Percentiles rank a stretch among this genome's conserved stretches.
Evolutionary conservation across 352 stramenopile species (phyloP).

Genomic region (Globisporangium nagaii): DNA sequence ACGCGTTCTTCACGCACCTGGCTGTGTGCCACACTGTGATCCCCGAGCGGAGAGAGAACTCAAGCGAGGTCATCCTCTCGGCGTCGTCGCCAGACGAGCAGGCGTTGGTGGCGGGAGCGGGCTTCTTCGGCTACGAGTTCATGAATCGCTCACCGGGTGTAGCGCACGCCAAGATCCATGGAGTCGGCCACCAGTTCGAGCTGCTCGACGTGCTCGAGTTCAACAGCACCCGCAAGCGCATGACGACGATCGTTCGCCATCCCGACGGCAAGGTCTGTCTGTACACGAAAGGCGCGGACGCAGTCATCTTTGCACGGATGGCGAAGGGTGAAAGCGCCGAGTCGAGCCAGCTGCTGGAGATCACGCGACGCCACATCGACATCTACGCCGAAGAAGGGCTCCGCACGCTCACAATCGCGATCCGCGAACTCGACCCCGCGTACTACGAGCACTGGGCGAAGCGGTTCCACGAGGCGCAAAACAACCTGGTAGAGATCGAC

Average conservation of each 20-base stretch:
- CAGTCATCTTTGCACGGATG: slow-evolving; percentile 56
- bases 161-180: slow-evolving; percentile 43
- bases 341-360: slow-evolving; percentile 27
- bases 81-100: slow-evolving; percentile 85
- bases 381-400: slow-evolving; percentile 84
- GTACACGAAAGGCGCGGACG: slow-evolving; percentile 74
- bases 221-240: slow-evolving; percentile 90
- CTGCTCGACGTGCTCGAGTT: slow-evolving; percentile 90
- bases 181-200: slow-evolving; percentile 41
- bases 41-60: slow-evolving; percentile 88
- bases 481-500: slow-evolving; percentile 69
- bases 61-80: slow-evolving; percentile 51
- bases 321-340: slow-evolving; percentile 18
- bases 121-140: slow-evolving; percentile 75
- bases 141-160: slow-evolving; percentile 54
- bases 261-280: slow-evolving; percentile 53
- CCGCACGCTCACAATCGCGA: slow-evolving; percentile 81
- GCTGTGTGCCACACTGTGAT: slow-evolving; percentile 96
- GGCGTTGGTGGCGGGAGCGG: slow-evolving; percentile 72
- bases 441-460: slow-evolving; percentile 53
- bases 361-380: slow-evolving; percentile 61
- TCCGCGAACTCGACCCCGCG: slow-evolving; percentile 44
- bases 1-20: slow-evolving; percentile 83
- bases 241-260: slow-evolving; percentile 87
- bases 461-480: slow-evolving; percentile 64